Base-by-base conservation (phyloP, 164 flowering plant species). In the Vitis amurensis region DNA sequence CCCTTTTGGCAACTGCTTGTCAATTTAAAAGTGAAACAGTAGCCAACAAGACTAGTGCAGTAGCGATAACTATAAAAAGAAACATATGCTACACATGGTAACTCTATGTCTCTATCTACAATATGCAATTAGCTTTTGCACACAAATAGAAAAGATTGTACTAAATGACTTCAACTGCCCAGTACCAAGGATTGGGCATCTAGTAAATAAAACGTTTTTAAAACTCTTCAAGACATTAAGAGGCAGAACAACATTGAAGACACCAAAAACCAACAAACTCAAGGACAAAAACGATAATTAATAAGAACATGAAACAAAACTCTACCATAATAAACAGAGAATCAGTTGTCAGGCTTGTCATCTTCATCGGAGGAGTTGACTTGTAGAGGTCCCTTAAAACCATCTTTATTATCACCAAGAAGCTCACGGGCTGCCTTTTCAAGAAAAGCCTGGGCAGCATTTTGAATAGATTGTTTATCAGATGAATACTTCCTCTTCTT, bases 381-480 rank as follows among this genome's bases (percentile, higher is more conserved):
- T 69, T 62, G 74, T 47, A 92, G 56, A 64, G 99, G 99, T 63
- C 99, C 99, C 78, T 86, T 87, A 48, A 85, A 30, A 75, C 86
- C 85, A 75, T 79, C 80, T 19, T 64, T 64, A 58, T 73, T 78
- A 70, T 80, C 82, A 77, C 95, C 92, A 48, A 91, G 86, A 76
- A 96, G 87, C 77, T 96, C 98, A 53, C 76, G 83, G 8, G 87
- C 76, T 27, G 99, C 98, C 82, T 96, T 93, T 69, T 89, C 91
- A 56, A 96, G 95, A 82, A 96, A 96, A 66, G 90, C 98, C 68
- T 89, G 81, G 4, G 97, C 92, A 59, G 95, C 92, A 66, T 83
- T 72, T 66, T 77, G 86, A 69, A 89, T 94, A 66, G 94, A 88
- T 67, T 77, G 80, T 64, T 77, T 88, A 60, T 82, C 91, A 61